phyloP scores from a whole-genome alignment of 2,329 filamentous ascomycete species.

The Colletotrichum camelliae region DNA sequence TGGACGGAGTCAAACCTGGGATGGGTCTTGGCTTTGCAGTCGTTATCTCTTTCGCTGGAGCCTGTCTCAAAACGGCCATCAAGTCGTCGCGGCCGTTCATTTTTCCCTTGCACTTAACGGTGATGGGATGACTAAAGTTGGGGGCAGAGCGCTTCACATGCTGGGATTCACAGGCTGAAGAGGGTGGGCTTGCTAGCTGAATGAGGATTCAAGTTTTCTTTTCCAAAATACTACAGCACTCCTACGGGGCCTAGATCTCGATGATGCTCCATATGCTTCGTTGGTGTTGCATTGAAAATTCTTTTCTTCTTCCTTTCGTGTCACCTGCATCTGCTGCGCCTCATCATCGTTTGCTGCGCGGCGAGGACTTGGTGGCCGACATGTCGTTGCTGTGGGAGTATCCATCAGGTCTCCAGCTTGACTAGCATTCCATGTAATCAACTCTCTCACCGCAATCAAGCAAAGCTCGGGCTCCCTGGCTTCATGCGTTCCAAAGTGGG shows the following conservation, averaged over 20 bases:
- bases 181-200: background rate
- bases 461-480: background rate
- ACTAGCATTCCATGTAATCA: background rate
- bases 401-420: background rate
- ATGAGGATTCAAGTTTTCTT: background rate
- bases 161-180: background rate
- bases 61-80: background rate
- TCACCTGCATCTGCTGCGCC: background rate
- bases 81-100: background rate
- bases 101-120: background rate
- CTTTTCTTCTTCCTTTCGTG: background rate
- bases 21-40: background rate
- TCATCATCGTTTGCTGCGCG: background rate
- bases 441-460: background rate
- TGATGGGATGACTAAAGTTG: background rate
- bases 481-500: background rate
- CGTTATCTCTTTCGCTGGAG: background rate
- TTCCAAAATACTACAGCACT: background rate
- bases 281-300: background rate
- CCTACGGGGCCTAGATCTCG: background rate
- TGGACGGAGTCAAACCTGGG: constrained; percentile 1
- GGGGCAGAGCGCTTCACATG: background rate
- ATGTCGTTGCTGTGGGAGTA: background rate
- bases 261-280: background rate
- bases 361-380: background rate